Evolutionary conservation across 331 rosid species (phyloP), one percentile per base, ranked within the genome.

Genomic region (Malus hybrid): DNA sequence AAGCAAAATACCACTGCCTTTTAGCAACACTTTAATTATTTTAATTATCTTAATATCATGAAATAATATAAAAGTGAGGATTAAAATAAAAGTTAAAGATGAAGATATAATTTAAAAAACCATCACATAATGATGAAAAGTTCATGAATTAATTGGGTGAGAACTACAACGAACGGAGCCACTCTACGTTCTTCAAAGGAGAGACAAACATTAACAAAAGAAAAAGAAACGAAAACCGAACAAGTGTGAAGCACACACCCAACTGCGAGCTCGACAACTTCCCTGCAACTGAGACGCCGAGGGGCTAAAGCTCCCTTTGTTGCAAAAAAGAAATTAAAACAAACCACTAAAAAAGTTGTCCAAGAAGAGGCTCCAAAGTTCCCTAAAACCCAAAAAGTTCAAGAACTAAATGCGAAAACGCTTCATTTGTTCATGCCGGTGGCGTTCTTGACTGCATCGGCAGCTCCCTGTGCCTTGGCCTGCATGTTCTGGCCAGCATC

Each of bases 381-480:
- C 62, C 28, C 62, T 50, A 50, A 50, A 12, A 50, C 18, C 19
- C 19, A 16, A 18, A 14, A 52, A 18, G 1, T 0, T 10, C 54
- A 46, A 10, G 12, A 10, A 46, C 54, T 10, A 2, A 48, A 52
- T 2, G 18, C 2, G 6, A 16, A 54, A 2, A 18, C 10, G 76
- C 77, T 54, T 84, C 79, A 84, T 57, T 88, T 87, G 84, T 85
- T 89, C 77, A 85, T 60, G 54, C 96, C 91, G 73, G 90, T 86
- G n/a, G 93, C 90, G 78, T 90, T 66, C 87, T 87, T 91, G 69
- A 87, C 88, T 11, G 87, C 85, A 2, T 89, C 92, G 66, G 85
- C 85, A 24, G 94, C 94, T 73, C 87, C 97, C 50, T 81, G 85
- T 36, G 92, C 89, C 74, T 81, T 32, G 5, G 83, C 83, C 82